Percentiles rank a stretch among this genome's conserved stretches.
Evolutionary conservation across 2,329 filamentous ascomycete genomes (phyloP).

Genomic region (Alternaria brassicae): DNA sequence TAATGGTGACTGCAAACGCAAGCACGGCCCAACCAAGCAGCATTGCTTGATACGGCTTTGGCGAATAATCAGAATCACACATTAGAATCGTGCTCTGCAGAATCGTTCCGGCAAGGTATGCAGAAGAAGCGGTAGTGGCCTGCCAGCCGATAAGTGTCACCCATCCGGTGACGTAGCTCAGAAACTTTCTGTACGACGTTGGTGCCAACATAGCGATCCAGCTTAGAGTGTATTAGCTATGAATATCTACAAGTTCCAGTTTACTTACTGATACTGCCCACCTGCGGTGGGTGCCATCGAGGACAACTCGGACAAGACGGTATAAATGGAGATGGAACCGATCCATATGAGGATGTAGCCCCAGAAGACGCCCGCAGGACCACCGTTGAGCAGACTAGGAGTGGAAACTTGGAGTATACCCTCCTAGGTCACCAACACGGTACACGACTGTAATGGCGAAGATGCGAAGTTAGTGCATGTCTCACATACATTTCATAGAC

Average conservation of each 20-base stretch:
- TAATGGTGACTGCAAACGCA: slow-evolving; percentile 47
- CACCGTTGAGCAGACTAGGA: slow-evolving; percentile 16
- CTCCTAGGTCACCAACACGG: slow-evolving; percentile 13
- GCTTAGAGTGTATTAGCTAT: neutral
- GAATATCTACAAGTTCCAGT: neutral
- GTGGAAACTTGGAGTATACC: slow-evolving; percentile 10
- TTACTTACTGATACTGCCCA: slow-evolving; percentile 19
- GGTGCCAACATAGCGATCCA: slow-evolving; percentile 53
- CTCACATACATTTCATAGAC: neutral
- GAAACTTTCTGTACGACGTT: slow-evolving; percentile 23
- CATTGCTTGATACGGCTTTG: slow-evolving; percentile 55
- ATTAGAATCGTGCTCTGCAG: slow-evolving; percentile 14
- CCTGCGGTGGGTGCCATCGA: slow-evolving; percentile 26
- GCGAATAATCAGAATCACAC: slow-evolving; percentile 27
- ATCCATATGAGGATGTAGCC: slow-evolving; percentile 20
- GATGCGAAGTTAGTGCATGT: slow-evolving; percentile 5
- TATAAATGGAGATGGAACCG: slow-evolving; percentile 17
- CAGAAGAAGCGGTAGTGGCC: slow-evolving; percentile 10
- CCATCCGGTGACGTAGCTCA: slow-evolving; percentile 23
- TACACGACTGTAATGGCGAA: neutral
- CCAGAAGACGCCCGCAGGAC: slow-evolving; percentile 20
- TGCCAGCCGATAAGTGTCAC: slow-evolving; percentile 25
- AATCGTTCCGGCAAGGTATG: slow-evolving; percentile 9
- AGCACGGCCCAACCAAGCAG: slow-evolving; percentile 54
- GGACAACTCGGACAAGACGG: slow-evolving; percentile 24